Percentiles rank a stretch among this genome's conserved stretches.
Conservation (phyloP, 2,329 filamentous ascomycete genomes). For the Sarocladium strictum region DNA sequence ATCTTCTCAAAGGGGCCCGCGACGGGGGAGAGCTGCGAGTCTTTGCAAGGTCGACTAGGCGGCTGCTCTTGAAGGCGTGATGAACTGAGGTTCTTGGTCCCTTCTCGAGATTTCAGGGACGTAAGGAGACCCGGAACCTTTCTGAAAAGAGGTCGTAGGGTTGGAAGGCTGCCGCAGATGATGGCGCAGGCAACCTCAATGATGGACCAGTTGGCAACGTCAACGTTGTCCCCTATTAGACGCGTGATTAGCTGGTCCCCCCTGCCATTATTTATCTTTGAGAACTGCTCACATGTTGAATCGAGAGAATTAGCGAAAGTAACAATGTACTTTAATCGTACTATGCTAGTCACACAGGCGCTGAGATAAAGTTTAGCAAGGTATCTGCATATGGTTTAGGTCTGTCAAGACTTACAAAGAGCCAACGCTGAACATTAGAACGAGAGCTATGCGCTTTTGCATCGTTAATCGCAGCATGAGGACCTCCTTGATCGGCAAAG, state of each 20-base stretch:
- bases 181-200: slow-evolving; percentile 30
- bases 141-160: slow-evolving; percentile 30
- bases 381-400: background rate
- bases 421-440: slow-evolving; percentile 13
- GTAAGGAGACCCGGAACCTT: background rate
- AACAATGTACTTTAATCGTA: slow-evolving; percentile 14
- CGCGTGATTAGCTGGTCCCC: background rate
- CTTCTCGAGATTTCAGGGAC: background rate
- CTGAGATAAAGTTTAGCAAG: slow-evolving; percentile 1
- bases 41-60: background rate
- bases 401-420: slow-evolving; percentile 12
- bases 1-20: background rate
- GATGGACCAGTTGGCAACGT: slow-evolving; percentile 26
- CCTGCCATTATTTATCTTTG: background rate
- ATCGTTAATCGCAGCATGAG: slow-evolving; percentile 11
- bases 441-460: slow-evolving; percentile 12
- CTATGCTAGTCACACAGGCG: slow-evolving; percentile 15
- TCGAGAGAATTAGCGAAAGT: slow-evolving; percentile 11
- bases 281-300: background rate
- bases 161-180: slow-evolving; percentile 34
- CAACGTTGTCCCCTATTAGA: slow-evolving; percentile 20
- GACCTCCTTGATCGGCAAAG: slow-evolving; percentile 13
- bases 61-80: background rate
- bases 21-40: background rate
- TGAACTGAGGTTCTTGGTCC: background rate